Conservation (phyloP, 2,329 filamentous ascomycete species). For the Hypoxylon sp. region DNA sequence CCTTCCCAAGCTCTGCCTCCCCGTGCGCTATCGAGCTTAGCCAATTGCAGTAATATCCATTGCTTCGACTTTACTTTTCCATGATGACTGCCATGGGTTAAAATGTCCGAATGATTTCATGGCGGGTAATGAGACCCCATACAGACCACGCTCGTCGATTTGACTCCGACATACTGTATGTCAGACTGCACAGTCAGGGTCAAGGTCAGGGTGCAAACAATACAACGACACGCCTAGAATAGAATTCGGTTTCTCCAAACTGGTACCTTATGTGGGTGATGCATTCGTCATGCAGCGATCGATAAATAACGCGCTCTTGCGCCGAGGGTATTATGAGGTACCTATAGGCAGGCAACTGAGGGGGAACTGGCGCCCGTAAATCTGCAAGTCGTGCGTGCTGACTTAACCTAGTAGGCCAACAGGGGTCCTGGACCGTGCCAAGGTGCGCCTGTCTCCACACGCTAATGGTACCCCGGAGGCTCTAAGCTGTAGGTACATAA, state of each 20-base stretch:
- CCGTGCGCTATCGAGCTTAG: constrained; percentile 17
- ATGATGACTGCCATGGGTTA: constrained; percentile 28
- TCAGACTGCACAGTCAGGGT: background rate
- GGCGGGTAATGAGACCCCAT: constrained; percentile 23
- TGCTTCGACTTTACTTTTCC: constrained; percentile 18
- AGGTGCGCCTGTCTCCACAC: constrained; percentile 37
- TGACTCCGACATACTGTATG: constrained; percentile 9
- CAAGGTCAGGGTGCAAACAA: constrained; percentile 18
- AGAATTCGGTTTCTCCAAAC: constrained; percentile 39
- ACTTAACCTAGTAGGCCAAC: constrained; percentile 38
- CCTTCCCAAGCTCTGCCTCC: constrained; percentile 25
- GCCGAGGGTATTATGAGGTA: constrained; percentile 26
- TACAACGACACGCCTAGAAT: constrained; percentile 22
- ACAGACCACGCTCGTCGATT: constrained; percentile 9
- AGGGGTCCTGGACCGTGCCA: constrained; percentile 32
- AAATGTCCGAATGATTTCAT: constrained; percentile 42
- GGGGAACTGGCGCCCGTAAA: constrained; percentile 8
- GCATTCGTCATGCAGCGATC: constrained; percentile 40
- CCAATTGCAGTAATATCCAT: constrained; percentile 31
- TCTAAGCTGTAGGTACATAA: constrained; percentile 36
- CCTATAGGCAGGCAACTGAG: background rate
- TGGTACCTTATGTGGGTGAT: constrained; percentile 31
- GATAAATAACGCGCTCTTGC: constrained; percentile 42
- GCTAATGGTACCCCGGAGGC: constrained; percentile 47
- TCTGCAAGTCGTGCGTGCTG: constrained; percentile 41